Evolutionary conservation across 192 early-diverging fungal species (phyloP), one percentile per base, ranked within the genome.

Genomic region (Podila clonocystis): DNA sequence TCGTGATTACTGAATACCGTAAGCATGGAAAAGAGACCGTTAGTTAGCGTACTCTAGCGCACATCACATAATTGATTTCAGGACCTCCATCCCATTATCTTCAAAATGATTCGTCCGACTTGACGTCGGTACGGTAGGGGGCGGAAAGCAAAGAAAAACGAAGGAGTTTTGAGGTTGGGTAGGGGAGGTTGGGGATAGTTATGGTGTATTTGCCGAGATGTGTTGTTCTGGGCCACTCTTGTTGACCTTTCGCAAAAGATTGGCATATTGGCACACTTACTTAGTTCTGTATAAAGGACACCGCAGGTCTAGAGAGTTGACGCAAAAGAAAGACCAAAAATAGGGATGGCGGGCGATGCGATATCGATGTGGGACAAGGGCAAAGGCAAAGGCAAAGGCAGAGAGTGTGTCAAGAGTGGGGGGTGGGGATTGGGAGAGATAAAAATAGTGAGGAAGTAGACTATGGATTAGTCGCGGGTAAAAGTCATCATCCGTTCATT

Each of bases 251-350:
- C 11, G 38, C 38, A 41, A 41, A 41, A 41, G 38, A 45, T 17
- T 13, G 38, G 38, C 41, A 45, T 45, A 17, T 41, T 41, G 38
- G 38, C 11, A 22, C 30, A 29, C 74, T 65, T 77, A 77, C 74
- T 55, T 41, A 70, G 48, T 62, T 77, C 74, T 9, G 63, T 58
- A 38, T 61, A 58, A 9, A 77, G 62, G 59, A 67, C 69, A 30
- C 60, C 74, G 30, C 68, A 70, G 15, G 74, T 77, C 74, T 77
- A 63, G 34, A 8, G 59, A 34, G 20, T 24, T 6, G 29, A 33
- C 12, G 19, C 5, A 19, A 8, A 63, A 5, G 4, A 33, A 34
- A n/a, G 34, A 33, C 8, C 15, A 34, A 30, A 20, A 41, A 38
- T 22, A 20, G 34, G 19, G 62, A 34, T 9, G 20, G 20, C 13